Percentiles rank a stretch among this genome's conserved stretches.
These are phyloP conservation scores for Candida tetrigidarum DNA, from an alignment of 1,139 yeast species.

Conservation along the genomic window DNA sequence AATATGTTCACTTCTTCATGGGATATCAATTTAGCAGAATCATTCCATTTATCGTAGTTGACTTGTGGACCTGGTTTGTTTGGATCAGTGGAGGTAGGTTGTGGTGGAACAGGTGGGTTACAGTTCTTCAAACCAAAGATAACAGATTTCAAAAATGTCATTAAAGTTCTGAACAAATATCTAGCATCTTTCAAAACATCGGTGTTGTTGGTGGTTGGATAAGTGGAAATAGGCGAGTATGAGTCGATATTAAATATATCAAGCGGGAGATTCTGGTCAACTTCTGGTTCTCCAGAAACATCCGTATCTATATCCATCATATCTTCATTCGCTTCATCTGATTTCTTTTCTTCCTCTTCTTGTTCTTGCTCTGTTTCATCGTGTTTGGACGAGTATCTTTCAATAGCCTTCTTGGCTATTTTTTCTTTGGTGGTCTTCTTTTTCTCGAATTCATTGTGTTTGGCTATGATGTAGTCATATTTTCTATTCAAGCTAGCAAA, in stretches of 20 bases:
- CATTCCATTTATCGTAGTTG: conserved; percentile 72
- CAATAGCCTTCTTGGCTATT: conserved; percentile 46
- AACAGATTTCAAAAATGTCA: conserved; percentile 90
- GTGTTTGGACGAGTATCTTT: conserved; percentile 43
- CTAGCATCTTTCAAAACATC: conserved; percentile 88
- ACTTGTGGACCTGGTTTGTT: conserved; percentile 63
- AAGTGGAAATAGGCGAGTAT: conserved; percentile 41
- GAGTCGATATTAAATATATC: conserved; percentile 45
- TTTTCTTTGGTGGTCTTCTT: conserved; percentile 45
- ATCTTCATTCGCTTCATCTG: conserved; percentile 19
- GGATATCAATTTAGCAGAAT: conserved; percentile 80
- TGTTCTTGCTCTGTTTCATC: conserved; percentile 17
- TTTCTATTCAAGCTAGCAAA: conserved; percentile 77
- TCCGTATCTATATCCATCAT: conserved; percentile 21
- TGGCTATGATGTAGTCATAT: conserved; percentile 66
- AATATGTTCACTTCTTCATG: conserved; percentile 83
- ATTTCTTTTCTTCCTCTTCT: conserved; percentile 11
- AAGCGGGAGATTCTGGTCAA: conserved; percentile 18
- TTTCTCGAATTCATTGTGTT: conserved; percentile 58
- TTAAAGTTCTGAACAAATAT: conserved; percentile 81
- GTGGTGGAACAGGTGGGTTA: conserved; percentile 80
- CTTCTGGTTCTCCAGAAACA: conserved; percentile 8
- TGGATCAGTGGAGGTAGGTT: conserved; percentile 55
- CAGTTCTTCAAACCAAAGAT: conserved; percentile 89
- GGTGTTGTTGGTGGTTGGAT: conserved; percentile 39